Base-by-base conservation (phyloP, 441 rosid species). In the Erodium texanum region DNA sequence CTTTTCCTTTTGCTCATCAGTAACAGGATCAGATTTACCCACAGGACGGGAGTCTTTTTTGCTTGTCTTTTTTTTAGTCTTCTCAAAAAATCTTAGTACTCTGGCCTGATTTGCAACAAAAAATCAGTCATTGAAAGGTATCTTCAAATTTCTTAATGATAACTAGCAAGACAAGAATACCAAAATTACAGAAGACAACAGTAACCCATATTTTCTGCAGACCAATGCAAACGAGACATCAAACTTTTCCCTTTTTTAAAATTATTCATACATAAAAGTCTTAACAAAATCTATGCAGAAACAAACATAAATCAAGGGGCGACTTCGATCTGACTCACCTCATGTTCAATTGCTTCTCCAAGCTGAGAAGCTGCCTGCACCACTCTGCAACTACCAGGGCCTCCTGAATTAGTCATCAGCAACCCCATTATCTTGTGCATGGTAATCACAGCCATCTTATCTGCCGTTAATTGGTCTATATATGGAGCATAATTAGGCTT, bases 331-430 rank as follows among this genome's bases (percentile, higher is more conserved):
- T 67, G 67, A 71, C 86, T 45, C 62, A 90, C 99, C 96, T 94
- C 99, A 71, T 87, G 82, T 82, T 94, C 99, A 75, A 94, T 75
- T 63, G 97, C 99, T 75, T 94, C 99, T 34, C 99, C 99, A 1
- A 94, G 82, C 67, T 83, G 89, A 70, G 79, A 76, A 71, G 91
- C 90, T 15, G 96, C 99, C 74, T 84, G 87, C 45, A 94, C 86
- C 23, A 91, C 85, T 70, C 84, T 83, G 76, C 88, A 82, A 72
- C 76, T 78, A 29, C 96, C 96, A 75, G 68, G 77, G 7, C 86
- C 88, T 68, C 84, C 90, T 67, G 71, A 69, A 61, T 68, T 69
- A 8, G 92, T 83, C 96, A 94, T 83, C 84, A 94, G 72, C 79
- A 94, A 66, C 29, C 85, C 91, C 91, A 94, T 84, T 82, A 94